Evolutionary conservation across 2,329 filamentous ascomycete species (phyloP), one percentile per base, ranked within the genome.

Genomic region (Pleurostoma richardsiae): DNA sequence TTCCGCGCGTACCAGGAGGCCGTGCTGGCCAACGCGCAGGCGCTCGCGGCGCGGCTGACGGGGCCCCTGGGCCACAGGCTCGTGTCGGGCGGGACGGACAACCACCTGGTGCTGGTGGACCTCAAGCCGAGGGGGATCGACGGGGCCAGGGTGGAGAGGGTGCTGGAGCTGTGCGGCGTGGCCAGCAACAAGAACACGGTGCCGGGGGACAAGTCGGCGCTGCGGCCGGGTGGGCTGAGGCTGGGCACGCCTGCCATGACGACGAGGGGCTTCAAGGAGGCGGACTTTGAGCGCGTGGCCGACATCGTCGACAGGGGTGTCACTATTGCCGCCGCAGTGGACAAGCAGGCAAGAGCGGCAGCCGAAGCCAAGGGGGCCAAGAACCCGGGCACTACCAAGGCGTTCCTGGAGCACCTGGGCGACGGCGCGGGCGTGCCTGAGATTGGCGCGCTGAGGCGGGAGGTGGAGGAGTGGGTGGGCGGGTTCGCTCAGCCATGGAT

Each of bases 181-280:
- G 94, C 94, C n/a, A 87, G 88, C 64, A 99, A 99, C 79, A 99
- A 99, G 80, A 99, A 99, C 74, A 96, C 94, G 5, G 92, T 96
- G 0, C 94, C 94, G 1, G 94, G 92, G 40, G 94, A 99, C 71
- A 89, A 86, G 64, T 96, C 90, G 1, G 94, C 94, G 1, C 80
- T 99, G 62, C 89, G 92, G 54, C 94, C 94, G 10, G 92, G 92
- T 55, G 94, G 94, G 53, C 78, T 99, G 54, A 86, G 94, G 55
- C 91, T 99, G 71, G 94, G 94, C 47, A 94, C 92, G 1, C 94
- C 94, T 0, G 94, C 94, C 56, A 99, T 99, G 94, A 97, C 94
- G 27, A 96, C 90, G 19, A 83, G 94, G 51, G 94, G 92, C n/a
- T 92, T 99, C 66, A 80, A 79, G 56, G 85, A 91, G 59, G 83